Evolutionary conservation across 116 monocot species (phyloP).

Genomic region (Iris pallida): DNA sequence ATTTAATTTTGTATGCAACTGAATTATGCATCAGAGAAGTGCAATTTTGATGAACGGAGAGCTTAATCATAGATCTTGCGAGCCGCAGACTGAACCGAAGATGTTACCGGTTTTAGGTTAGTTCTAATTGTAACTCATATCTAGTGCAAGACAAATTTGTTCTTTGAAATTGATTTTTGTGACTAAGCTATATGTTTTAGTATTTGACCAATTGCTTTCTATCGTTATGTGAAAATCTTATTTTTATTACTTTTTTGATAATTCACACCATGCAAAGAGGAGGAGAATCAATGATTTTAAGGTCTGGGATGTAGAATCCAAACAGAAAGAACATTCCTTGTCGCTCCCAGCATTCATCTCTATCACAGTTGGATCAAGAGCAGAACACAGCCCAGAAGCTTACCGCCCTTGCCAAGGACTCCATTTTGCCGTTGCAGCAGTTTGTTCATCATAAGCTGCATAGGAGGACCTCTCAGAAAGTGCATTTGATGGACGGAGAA

Average conservation of each 20-base stretch:
- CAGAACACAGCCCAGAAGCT: constrained; percentile 41
- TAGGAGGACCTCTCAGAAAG: constrained; percentile 17
- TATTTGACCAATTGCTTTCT: too few relatives aligned
- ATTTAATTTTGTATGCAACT: background rate
- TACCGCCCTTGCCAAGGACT: constrained; percentile 28
- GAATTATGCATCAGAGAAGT: constrained; percentile 20
- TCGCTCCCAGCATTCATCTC: constrained; percentile 86
- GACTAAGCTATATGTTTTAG: too few relatives aligned
- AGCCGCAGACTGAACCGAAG: constrained; percentile 30
- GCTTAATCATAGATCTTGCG: constrained; percentile 16
- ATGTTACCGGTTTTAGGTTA: constrained; percentile 21
- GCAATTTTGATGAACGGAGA: constrained; percentile 26
- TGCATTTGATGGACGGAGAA: constrained; percentile 22
- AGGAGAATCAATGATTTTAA: constrained; percentile 39
- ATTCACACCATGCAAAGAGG: constrained; percentile 31
- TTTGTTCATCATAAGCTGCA: constrained; percentile 30
- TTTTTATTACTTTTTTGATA: constrained; percentile 15
- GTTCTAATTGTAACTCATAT: background rate
- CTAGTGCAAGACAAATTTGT: too few relatives aligned
- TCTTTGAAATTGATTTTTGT: too few relatives aligned
- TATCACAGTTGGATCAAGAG: constrained; percentile 90
- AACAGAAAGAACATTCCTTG: constrained; percentile 85
- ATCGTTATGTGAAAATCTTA: background rate
- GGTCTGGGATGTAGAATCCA: constrained; percentile 39
- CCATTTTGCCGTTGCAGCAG: constrained; percentile 25